phyloP scores from a whole-genome alignment of 495 filamentous ascomycete species.

The Neurospora terricola region DNA sequence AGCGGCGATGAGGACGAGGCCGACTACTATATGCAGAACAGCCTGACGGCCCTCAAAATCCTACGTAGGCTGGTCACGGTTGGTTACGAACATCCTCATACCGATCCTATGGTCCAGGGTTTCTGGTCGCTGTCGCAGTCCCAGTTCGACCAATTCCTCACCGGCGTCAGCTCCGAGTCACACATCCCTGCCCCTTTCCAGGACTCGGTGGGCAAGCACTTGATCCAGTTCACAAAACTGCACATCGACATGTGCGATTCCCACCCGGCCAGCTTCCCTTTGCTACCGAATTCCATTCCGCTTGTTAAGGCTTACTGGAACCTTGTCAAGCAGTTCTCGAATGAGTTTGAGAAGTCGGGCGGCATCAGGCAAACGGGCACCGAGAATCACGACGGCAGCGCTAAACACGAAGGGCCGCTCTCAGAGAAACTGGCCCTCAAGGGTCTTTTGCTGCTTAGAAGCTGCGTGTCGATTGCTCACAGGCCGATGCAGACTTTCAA shows the following conservation, averaged over 20 bases:
- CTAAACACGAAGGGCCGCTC: constrained; percentile 47
- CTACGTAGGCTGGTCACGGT: constrained; percentile 68
- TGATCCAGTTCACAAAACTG: constrained; percentile 82
- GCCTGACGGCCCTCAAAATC: constrained; percentile 66
- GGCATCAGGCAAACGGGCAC: constrained; percentile 37
- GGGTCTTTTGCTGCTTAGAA: constrained; percentile 72
- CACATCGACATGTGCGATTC: constrained; percentile 71
- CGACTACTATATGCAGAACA: constrained; percentile 57
- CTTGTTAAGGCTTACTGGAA: constrained; percentile 78
- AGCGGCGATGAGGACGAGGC: constrained; percentile 45
- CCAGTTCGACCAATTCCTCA: constrained; percentile 63
- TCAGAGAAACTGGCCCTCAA: constrained; percentile 70
- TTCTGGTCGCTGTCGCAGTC: constrained; percentile 65
- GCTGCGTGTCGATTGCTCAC: constrained; percentile 75
- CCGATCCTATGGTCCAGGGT: constrained; percentile 58
- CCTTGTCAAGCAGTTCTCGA: constrained; percentile 62
- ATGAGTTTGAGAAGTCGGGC: constrained; percentile 48
- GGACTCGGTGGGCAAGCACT: constrained; percentile 65
- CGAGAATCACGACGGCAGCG: constrained; percentile 38
- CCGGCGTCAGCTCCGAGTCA: constrained; percentile 37
- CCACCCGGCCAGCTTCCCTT: constrained; percentile 70
- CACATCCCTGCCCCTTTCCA: constrained; percentile 34
- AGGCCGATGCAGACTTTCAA: constrained; percentile 70
- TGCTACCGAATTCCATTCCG: constrained; percentile 64
- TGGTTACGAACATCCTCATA: constrained; percentile 76